phyloP scores from a whole-genome alignment of 306 rosid species.

The Lupinus albus region DNA sequence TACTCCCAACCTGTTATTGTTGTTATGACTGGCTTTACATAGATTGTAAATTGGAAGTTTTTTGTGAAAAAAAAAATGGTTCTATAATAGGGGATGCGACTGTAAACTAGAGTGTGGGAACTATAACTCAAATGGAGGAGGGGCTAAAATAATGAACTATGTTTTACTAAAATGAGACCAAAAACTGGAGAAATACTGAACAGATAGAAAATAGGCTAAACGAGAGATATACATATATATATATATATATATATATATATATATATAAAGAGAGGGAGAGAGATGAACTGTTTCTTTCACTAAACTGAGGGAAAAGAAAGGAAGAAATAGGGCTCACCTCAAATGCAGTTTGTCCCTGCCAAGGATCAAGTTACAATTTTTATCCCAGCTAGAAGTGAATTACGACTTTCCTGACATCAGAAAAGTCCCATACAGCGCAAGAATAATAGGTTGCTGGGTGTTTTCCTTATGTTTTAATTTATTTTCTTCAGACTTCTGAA shows the following conservation, averaged over 20 bases:
- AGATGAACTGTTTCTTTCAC: neutral
- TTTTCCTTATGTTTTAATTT: conserved; percentile 1
- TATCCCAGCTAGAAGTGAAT: conserved; percentile 4
- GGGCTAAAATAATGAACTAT: neutral
- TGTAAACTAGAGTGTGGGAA: neutral
- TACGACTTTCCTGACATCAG: neutral
- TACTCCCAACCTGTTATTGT: neutral
- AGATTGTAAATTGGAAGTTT: neutral
- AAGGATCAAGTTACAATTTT: neutral
- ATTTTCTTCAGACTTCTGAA: neutral
- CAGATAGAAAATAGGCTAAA: neutral
- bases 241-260: too few species aligned
- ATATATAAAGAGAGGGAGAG: too few species aligned
- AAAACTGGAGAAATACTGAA: neutral
- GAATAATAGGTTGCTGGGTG: conserved; percentile 1
- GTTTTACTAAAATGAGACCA: neutral
- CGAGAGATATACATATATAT: too few species aligned
- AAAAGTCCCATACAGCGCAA: neutral
- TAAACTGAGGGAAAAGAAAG: neutral
- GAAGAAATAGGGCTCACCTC: neutral
- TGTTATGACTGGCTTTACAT: neutral
- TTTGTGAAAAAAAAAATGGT: neutral
- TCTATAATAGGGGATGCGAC: neutral
- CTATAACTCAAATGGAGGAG: neutral
- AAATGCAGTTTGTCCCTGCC: neutral